Percentiles rank a stretch among this genome's conserved stretches.
These are phyloP conservation scores for Penicillium thymicola DNA, from an alignment of 2,329 filamentous ascomycete species.

Conservation along the genomic window DNA sequence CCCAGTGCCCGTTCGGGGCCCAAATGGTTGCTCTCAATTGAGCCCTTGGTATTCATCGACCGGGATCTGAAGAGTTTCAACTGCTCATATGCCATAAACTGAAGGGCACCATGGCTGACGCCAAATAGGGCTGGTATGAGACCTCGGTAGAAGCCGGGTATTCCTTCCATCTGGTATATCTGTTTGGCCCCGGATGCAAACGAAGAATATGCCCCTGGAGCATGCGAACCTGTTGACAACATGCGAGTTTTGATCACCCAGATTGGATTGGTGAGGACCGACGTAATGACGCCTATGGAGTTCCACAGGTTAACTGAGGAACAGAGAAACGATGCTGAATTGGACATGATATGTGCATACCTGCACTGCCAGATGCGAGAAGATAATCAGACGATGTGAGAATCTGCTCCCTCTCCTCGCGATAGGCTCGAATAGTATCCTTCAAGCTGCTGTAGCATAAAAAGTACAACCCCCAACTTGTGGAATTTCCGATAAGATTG, in stretches of 20 bases:
- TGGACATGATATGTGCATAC: conserved; percentile 31
- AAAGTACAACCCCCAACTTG: conserved; percentile 92
- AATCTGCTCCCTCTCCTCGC: conserved; percentile 30
- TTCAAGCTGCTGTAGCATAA: conserved; percentile 65
- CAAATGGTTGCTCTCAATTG: conserved; percentile 28
- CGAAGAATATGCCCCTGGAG: conserved; percentile 74
- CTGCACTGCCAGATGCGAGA: conserved; percentile 63
- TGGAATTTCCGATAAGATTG: conserved; percentile 85
- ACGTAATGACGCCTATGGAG: conserved; percentile 63
- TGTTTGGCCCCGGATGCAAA: conserved; percentile 68
- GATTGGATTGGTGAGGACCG: conserved; percentile 85
- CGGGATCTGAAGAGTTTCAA: conserved; percentile 60
- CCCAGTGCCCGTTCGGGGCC: conserved; percentile 46
- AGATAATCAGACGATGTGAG: conserved; percentile 74
- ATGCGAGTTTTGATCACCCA: conserved; percentile 99
- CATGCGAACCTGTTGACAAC: conserved; percentile 74
- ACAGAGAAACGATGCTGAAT: background rate
- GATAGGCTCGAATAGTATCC: conserved; percentile 47
- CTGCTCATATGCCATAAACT: conserved; percentile 91
- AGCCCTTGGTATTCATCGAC: conserved; percentile 21
- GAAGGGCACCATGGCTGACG: conserved; percentile 86
- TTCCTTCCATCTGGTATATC: conserved; percentile 69
- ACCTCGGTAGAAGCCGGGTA: conserved; percentile 81
- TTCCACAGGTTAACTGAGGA: background rate
- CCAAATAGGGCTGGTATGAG: conserved; percentile 78